phyloP scores from a whole-genome alignment of 139 green algal species.

The Coccomyxa sp. region DNA sequence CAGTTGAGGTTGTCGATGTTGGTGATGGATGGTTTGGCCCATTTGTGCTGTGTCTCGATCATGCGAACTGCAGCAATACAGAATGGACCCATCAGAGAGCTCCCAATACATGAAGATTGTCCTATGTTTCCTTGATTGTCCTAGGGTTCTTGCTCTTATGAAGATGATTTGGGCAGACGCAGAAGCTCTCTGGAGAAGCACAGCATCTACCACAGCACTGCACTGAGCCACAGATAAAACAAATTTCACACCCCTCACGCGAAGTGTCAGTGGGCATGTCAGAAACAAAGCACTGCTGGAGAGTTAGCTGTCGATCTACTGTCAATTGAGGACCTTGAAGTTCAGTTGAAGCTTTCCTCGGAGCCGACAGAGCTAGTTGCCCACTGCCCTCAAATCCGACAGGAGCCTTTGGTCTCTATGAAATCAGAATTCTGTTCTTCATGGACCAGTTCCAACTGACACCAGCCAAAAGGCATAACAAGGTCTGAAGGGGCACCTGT shows the following conservation, averaged over 20 bases:
- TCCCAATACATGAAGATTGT: background rate
- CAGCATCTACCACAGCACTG: background rate
- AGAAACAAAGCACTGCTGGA: background rate
- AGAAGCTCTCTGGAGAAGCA: background rate
- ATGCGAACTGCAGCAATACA: slow-evolving; percentile 41
- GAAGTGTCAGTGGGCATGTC: background rate
- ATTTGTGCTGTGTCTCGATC: slow-evolving; percentile 66
- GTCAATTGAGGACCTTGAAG: too few relatives aligned
- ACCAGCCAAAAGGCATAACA: background rate
- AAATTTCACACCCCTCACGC: too few relatives aligned
- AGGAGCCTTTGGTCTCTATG: too few relatives aligned
- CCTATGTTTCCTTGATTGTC: background rate
- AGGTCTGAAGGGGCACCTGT: slow-evolving; percentile 35
- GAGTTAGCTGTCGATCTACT: too few relatives aligned
- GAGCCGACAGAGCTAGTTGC: background rate
- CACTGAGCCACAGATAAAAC: too few relatives aligned
- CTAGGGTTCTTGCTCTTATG: background rate
- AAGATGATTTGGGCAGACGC: background rate
- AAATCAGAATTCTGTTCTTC: too few relatives aligned
- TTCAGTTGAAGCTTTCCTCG: too few relatives aligned
- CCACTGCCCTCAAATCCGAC: too few relatives aligned
- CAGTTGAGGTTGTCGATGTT: slow-evolving; percentile 21
- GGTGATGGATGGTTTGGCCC: slow-evolving; percentile 54
- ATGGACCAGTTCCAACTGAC: background rate
- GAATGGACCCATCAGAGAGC: background rate